Conservation (phyloP, 495 filamentous ascomycete genomes). For the Lasiosphaeriaceae sp. region DNA sequence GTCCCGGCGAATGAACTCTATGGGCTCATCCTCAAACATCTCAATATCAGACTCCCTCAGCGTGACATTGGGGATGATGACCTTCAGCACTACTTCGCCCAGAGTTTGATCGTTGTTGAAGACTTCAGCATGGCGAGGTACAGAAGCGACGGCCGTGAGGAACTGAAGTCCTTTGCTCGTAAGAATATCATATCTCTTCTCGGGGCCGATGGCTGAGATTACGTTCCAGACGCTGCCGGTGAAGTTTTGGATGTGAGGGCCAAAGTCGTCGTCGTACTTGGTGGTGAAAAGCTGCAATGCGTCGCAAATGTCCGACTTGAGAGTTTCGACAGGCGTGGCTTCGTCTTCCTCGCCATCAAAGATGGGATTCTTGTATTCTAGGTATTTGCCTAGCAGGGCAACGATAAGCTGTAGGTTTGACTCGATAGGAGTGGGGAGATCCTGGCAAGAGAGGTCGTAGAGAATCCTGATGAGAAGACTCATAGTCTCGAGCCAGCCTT, state of each 20-base stretch:
- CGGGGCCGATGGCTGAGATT: conserved; percentile 75
- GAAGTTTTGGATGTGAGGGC: conserved; percentile 70
- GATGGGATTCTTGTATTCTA: conserved; percentile 79
- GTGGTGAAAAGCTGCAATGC: conserved; percentile 78
- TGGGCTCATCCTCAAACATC: conserved; percentile 95
- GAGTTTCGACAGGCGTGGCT: conserved; percentile 73
- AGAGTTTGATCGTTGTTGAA: conserved; percentile 80
- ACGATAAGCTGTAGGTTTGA: conserved; percentile 74
- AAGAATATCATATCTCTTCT: conserved; percentile 93
- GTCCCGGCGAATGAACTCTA: conserved; percentile 95
- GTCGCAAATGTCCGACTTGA: conserved; percentile 91
- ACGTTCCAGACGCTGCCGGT: conserved; percentile 86
- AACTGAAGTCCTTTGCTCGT: conserved; percentile 93
- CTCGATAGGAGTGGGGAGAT: conserved; percentile 90
- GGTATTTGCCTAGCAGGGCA: conserved; percentile 81
- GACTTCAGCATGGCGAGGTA: conserved; percentile 67
- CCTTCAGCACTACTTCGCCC: conserved; percentile 85
- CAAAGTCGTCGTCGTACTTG: conserved; percentile 93
- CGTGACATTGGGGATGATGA: conserved; percentile 86
- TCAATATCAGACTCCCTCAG: conserved; percentile 91
- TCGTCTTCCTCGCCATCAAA: conserved; percentile 83
- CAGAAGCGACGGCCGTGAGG: conserved; percentile 80
- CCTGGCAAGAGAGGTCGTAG: conserved; percentile 94
- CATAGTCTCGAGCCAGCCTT: conserved; percentile 73
- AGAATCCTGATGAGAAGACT: conserved; percentile 85